Conservation (phyloP, 139 green algal species). For the Zygnema circumcarinatum region DNA sequence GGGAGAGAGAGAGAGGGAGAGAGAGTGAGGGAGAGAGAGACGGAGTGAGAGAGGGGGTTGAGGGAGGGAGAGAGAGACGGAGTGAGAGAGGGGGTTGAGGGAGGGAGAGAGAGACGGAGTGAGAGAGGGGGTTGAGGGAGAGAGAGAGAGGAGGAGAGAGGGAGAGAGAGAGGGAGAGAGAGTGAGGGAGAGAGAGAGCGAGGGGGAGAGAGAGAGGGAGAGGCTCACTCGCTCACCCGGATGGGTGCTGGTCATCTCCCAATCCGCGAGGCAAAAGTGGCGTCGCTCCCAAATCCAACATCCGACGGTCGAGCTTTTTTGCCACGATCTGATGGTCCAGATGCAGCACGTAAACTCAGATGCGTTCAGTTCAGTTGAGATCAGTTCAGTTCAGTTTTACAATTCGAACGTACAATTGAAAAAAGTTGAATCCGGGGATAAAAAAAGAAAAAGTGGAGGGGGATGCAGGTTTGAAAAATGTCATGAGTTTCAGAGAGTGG, state of each 20-base stretch:
- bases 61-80: not conserved
- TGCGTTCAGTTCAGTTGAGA: too few relatives aligned
- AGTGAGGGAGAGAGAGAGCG: not conserved
- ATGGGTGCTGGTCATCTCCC: slow-evolving; percentile 84
- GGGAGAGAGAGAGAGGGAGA: not conserved
- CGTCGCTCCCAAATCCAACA: slow-evolving; percentile 80
- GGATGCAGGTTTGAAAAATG: too few relatives aligned
- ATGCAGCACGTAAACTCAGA: not conserved
- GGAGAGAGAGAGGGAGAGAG: not conserved
- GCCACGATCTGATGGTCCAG: slow-evolving; percentile 73
- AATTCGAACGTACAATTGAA: not conserved
- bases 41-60: not conserved
- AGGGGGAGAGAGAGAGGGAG: slow-evolving; percentile 7
- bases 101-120: not conserved
- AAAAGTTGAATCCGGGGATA: not conserved
- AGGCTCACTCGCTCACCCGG: slow-evolving; percentile 37
- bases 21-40: not conserved
- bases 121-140: not conserved
- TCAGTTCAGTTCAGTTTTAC: too few relatives aligned
- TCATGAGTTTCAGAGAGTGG: too few relatives aligned
- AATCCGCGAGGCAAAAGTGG: slow-evolving; percentile 75
- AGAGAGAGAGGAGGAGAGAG: slow-evolving; percentile 3
- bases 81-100: not conserved
- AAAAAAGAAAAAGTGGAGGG: too few relatives aligned
- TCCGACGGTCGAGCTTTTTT: slow-evolving; percentile 88